Evolutionary conservation across 2,329 filamentous ascomycete genomes (phyloP).

Genomic region (Cladosporium sp.): DNA sequence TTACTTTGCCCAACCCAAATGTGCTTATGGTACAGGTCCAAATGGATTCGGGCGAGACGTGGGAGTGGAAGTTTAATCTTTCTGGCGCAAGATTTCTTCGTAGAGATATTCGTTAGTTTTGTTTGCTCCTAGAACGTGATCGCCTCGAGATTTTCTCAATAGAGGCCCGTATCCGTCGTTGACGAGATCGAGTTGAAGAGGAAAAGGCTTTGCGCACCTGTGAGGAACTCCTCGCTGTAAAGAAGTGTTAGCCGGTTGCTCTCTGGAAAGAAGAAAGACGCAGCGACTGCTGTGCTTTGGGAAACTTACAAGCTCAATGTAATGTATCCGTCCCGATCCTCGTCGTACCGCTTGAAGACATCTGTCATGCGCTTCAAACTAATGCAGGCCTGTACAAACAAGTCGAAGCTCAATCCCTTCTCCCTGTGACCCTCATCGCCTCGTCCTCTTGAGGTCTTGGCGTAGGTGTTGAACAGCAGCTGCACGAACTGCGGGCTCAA

Average conservation of each 20-base stretch:
- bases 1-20: background rate
- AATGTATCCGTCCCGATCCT: constrained; percentile 87
- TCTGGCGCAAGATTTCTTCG: constrained; percentile 19
- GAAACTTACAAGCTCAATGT: constrained; percentile 56
- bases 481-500: constrained; percentile 81
- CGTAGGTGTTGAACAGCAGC: constrained; percentile 84
- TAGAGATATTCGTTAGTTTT: background rate
- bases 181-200: constrained; percentile 55
- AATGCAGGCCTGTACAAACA: constrained; percentile 98
- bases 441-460: constrained; percentile 47
- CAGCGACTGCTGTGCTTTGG: background rate
- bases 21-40: background rate
- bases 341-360: constrained; percentile 98
- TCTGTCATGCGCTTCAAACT: constrained; percentile 98
- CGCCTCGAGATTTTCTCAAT: constrained; percentile 37
- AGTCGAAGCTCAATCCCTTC: constrained; percentile 66
- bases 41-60: background rate
- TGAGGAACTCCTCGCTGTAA: constrained; percentile 53
- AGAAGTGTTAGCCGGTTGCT: background rate
- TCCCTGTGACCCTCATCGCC: constrained; percentile 37
- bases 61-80: background rate
- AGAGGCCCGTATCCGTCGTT: constrained; percentile 53
- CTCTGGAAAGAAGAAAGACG: too few species aligned
- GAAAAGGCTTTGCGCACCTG: constrained; percentile 57
- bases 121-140: background rate